Evolutionary conservation across 2,329 filamentous ascomycete genomes (phyloP).

Genomic region (Xylaria sp.): DNA sequence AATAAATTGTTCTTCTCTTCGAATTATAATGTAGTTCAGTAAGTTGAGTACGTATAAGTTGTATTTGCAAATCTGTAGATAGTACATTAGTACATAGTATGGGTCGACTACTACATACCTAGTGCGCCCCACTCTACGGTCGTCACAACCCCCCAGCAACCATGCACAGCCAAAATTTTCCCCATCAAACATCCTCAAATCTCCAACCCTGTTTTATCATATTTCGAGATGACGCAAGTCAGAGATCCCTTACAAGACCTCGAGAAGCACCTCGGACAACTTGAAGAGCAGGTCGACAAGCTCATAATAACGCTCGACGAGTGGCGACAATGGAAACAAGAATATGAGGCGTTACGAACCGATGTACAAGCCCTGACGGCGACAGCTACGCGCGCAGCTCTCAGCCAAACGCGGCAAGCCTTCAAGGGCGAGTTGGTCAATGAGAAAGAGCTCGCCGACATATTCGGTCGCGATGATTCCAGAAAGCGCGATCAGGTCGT

Average conservation of each 20-base stretch:
- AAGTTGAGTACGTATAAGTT: too few species aligned
- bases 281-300: slow-evolving; percentile 80
- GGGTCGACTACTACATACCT: background rate
- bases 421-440: slow-evolving; percentile 74
- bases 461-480: slow-evolving; percentile 56
- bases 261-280: slow-evolving; percentile 77
- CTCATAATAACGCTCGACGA: slow-evolving; percentile 81
- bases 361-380: slow-evolving; percentile 72
- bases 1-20: too few species aligned
- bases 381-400: slow-evolving; percentile 62
- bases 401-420: slow-evolving; percentile 66
- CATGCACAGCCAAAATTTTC: slow-evolving; percentile 10
- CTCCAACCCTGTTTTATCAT: background rate
- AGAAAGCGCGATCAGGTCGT: slow-evolving; percentile 72
- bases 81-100: background rate
- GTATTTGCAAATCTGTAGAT: too few species aligned
- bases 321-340: slow-evolving; percentile 91
- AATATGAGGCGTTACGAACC: slow-evolving; percentile 90
- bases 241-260: slow-evolving; percentile 72
- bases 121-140: background rate
- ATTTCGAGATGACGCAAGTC: slow-evolving; percentile 37
- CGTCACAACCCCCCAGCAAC: too few species aligned
- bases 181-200: slow-evolving; percentile 15
- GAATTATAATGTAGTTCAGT: too few species aligned
- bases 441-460: slow-evolving; percentile 66